Base-by-base conservation (phyloP, 2,329 filamentous ascomycete genomes). In the Mycosphaerella sp. region DNA sequence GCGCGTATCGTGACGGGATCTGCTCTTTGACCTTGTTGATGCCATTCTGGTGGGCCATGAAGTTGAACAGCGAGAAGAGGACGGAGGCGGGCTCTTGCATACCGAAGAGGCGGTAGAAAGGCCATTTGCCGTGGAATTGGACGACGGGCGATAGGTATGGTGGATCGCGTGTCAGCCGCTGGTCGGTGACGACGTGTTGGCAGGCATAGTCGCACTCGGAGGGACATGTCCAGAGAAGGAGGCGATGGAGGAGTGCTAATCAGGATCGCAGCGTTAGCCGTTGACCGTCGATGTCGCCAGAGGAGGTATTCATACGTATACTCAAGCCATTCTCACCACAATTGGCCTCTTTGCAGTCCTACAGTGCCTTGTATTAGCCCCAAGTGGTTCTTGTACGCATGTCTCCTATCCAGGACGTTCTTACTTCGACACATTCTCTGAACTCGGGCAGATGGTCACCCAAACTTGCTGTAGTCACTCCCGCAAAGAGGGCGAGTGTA, bases 51-150 rank as follows among this genome's bases (percentile, higher is more conserved):
- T 98, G 93, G 11, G 91, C 92, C 62, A 85, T 80, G 66, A 93
- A 85, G 78, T 98, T 98, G 67, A 95, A 81, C 48, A 95, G 78
- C 61, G 88, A 95, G 78, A 96, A 98, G 67, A 96, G 77, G 62
- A 97, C 92, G 48, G 85, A 90, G 70, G 91, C 89, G 55, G 92
- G 90, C 75, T 98, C 93, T 74, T 98, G 93, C 76, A 95, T 86
- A 70, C 93, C 93, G 51, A 95, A 73, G 67, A 96, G 80, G 62
- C 93, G 87, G 71, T 85, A 78, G 74, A 98, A 98, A 39, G 93
- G 93, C 93, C 93, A 98, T 80, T 98, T 98, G 32, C 93, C 93
- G 75, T 98, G 90, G 77, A 91, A 98, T 74, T 98, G 93, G 53
- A 92, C 85, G 47, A 96, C 73, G 9, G 84, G 80, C 31, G 82